Evolutionary conservation across 2,329 filamentous ascomycete genomes (phyloP).

Genomic region (Cadophora sp.): DNA sequence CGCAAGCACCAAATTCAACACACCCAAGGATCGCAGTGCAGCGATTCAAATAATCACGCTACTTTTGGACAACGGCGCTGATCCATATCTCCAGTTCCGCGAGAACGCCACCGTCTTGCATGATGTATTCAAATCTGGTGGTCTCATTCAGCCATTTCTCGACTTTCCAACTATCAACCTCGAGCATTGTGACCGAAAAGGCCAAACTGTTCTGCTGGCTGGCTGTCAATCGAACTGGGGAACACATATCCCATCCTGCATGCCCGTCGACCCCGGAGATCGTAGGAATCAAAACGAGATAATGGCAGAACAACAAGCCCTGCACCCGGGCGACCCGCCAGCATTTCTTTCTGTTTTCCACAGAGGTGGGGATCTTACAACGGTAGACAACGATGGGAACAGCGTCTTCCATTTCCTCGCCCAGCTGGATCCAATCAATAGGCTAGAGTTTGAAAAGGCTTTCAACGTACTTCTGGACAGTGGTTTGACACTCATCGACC

Average conservation of each 20-base stretch:
- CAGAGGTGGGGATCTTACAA: slow-evolving; percentile 15
- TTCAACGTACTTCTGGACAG: slow-evolving; percentile 18
- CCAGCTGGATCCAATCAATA: slow-evolving; percentile 1
- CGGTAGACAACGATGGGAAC: slow-evolving; percentile 27
- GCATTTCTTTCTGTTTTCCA: slow-evolving; percentile 14
- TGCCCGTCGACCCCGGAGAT: background rate
- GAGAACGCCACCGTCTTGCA: slow-evolving; percentile 23
- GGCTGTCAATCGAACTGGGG: slow-evolving; percentile 18
- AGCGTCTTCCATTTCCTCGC: slow-evolving; percentile 25
- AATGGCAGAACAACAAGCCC: background rate
- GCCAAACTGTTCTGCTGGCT: slow-evolving; percentile 27
- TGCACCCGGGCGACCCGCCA: slow-evolving; percentile 10
- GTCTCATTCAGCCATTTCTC: slow-evolving; percentile 28
- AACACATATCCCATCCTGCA: background rate
- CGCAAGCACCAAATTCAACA: slow-evolving; percentile 26
- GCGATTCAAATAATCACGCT: slow-evolving; percentile 24
- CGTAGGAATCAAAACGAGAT: background rate
- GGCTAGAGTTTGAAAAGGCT: slow-evolving; percentile 17
- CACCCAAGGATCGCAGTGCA: background rate
- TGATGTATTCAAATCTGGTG: slow-evolving; percentile 25
- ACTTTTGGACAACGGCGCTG: slow-evolving; percentile 26
- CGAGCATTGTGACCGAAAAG: slow-evolving; percentile 22
- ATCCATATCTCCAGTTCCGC: slow-evolving; percentile 13
- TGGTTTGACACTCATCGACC: slow-evolving; percentile 15
- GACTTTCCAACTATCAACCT: slow-evolving; percentile 22